Base-by-base conservation (phyloP, 2,329 filamentous ascomycete species). In the Chaetothyriales sp. region DNA sequence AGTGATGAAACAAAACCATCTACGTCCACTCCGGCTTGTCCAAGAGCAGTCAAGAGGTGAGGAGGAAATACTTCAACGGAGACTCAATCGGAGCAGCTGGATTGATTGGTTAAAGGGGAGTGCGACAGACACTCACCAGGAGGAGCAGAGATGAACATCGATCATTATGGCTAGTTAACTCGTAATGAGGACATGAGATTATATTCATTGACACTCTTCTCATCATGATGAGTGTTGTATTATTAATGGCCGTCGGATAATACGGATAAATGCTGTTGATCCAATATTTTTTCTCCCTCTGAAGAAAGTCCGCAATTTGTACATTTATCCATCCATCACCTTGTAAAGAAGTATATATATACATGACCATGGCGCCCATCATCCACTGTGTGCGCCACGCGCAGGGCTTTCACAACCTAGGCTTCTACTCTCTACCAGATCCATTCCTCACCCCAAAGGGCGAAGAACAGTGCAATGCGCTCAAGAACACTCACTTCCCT, bases 11-110 rank as follows among this genome's bases (percentile, higher is more conserved):
- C 76, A 77, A 58, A 83, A 81, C 62, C 92, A 92, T 67, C 81
- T 93, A 52, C 78, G 89, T 36, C 90, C 90, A 5, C 71, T 98
- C 57, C 77, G 90, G 15, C 74, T 98, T 26, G 88, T 96, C 46
- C 85, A 92, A 67, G 86, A 94, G 69, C 83, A 83, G 57, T 69
- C 67, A 49, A 70, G 69, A 50, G 57, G 62, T 5, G 65, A 68
- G 28, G 70, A 72, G 48, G 65, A 68, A 47, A 66, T 66, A 32
- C n/a, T n/a, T n/a, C 65, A 66, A 50, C 71, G 69, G 62, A 70
- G 67, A 56, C 65, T 67, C 2, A 72, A 72, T 58, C 63, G 70
- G 44, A 65, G 63, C 53, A 72, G 70, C 62, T 71, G 70, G 69
- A 69, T 71, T 50, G 59, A 56, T 32, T 72, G 70, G 70, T 68